Percentiles rank a stretch among this genome's conserved stretches.
Conservation (phyloP, 2,329 filamentous ascomycete species). For the Fusarium acutatum region DNA sequence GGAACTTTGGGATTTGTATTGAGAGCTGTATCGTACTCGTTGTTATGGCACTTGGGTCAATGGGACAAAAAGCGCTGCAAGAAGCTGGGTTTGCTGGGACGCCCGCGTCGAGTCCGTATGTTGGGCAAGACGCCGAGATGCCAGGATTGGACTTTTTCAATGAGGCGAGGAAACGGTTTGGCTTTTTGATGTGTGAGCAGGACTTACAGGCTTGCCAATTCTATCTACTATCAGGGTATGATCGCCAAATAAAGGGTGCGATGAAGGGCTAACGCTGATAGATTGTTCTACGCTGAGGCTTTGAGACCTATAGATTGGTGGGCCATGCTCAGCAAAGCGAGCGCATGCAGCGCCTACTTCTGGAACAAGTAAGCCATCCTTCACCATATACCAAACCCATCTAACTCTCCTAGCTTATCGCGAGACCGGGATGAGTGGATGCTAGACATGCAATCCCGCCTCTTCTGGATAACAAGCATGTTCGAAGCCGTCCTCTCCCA, state of each 20-base stretch:
- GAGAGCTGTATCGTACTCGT: conserved; percentile 25
- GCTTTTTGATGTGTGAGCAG: conserved; percentile 25
- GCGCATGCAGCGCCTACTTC: conserved; percentile 26
- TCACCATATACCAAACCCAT: rapidly evolving
- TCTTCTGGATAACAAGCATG: conserved; percentile 37
- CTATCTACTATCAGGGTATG: conserved; percentile 21
- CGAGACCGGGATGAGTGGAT: conserved; percentile 29
- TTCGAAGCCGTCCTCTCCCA: conserved; percentile 28
- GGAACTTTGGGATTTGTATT: conserved; percentile 17
- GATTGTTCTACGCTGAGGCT: conserved; percentile 26
- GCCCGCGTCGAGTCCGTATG: neutral
- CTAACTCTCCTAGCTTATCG: neutral
- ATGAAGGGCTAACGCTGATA: no score
- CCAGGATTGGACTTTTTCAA: conserved; percentile 22
- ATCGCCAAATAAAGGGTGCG: no score
- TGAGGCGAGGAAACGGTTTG: conserved; percentile 27
- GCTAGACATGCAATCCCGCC: conserved; percentile 31
- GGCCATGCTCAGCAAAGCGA: conserved; percentile 30
- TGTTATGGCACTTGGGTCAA: conserved; percentile 11
- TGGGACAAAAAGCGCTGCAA: conserved; percentile 4
- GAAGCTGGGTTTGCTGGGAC: conserved; percentile 6
- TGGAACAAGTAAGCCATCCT: conserved; percentile 8
- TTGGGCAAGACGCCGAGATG: neutral
- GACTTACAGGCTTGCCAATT: conserved; percentile 23
- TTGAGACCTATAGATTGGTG: conserved; percentile 25